Evolutionary conservation across 768 basidiomycete species (phyloP).

Genomic region (Holtermannia corniformis): DNA sequence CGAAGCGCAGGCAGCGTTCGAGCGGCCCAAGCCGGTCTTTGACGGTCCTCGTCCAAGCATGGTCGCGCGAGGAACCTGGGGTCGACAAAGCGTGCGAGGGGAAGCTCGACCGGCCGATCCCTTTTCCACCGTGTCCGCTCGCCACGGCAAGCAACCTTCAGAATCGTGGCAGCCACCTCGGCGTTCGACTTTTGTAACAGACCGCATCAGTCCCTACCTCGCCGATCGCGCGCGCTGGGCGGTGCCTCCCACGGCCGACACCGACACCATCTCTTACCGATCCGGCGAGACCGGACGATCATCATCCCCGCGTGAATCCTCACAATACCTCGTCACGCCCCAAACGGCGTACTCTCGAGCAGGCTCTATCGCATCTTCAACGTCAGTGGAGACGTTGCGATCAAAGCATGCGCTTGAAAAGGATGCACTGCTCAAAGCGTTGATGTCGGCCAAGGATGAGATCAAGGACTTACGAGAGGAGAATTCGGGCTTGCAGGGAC

Average conservation of each 20-base stretch:
- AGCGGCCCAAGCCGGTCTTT: no score
- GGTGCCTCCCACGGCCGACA: not conserved
- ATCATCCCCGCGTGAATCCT: not conserved
- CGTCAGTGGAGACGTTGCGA: not conserved
- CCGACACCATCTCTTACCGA: not conserved
- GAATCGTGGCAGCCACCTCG: no score
- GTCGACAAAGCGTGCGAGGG: no score
- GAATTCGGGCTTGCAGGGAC: not conserved
- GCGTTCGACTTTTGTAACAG: no score
- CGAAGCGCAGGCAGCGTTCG: no score
- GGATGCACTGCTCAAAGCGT: slow-evolving; percentile 10
- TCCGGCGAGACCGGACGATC: not conserved
- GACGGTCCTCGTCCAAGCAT: no score
- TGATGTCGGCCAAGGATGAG: slow-evolving; percentile 6
- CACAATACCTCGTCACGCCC: not conserved
- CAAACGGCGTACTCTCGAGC: not conserved
- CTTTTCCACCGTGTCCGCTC: no score
- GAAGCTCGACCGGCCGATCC: no score
- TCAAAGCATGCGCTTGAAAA: slow-evolving; percentile 11
- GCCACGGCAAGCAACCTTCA: no score
- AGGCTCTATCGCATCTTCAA: not conserved
- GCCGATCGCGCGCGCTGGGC: not conserved
- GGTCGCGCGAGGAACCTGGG: no score
- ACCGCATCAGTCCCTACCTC: not conserved
- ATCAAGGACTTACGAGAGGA: slow-evolving; percentile 3